Conservation (phyloP, 148 eudicot genomes). For the Drosera capensis region DNA sequence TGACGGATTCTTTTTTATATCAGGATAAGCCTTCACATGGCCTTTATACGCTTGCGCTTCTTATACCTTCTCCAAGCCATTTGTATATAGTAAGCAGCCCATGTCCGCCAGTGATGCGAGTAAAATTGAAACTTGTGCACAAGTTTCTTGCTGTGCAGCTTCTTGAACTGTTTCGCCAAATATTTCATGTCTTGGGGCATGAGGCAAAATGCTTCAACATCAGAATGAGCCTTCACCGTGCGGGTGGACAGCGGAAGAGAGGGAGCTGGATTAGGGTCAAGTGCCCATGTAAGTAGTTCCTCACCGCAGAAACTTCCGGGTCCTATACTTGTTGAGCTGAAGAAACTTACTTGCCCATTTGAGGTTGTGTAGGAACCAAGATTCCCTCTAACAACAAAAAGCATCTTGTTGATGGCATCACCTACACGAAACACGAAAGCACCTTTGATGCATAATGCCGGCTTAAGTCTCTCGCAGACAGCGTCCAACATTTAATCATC, state of each 20-base stretch:
- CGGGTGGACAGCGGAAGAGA: constrained; percentile 40
- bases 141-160: constrained; percentile 28
- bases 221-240: constrained; percentile 33
- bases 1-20: no score
- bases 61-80: constrained; percentile 31
- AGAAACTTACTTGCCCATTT: constrained; percentile 34
- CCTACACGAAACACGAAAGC: constrained; percentile 31
- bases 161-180: constrained; percentile 31
- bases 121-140: constrained; percentile 38
- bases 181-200: constrained; percentile 31
- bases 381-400: constrained; percentile 45
- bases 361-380: constrained; percentile 44
- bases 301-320: constrained; percentile 53
- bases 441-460: constrained; percentile 29
- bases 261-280: constrained; percentile 25
- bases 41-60: constrained; percentile 17
- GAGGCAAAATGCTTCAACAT: constrained; percentile 34
- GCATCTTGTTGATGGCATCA: constrained; percentile 42
- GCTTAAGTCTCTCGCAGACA: constrained; percentile 54
- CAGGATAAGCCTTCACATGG: no score
- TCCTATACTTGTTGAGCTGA: constrained; percentile 28
- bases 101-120: constrained; percentile 42
- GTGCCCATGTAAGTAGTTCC: constrained; percentile 47
- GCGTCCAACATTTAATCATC: no score
- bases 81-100: constrained; percentile 46